These are phyloP conservation scores for Amanita pseudoporphyria DNA, from an alignment of 768 basidiomycete species.

Conservation along the genomic window DNA sequence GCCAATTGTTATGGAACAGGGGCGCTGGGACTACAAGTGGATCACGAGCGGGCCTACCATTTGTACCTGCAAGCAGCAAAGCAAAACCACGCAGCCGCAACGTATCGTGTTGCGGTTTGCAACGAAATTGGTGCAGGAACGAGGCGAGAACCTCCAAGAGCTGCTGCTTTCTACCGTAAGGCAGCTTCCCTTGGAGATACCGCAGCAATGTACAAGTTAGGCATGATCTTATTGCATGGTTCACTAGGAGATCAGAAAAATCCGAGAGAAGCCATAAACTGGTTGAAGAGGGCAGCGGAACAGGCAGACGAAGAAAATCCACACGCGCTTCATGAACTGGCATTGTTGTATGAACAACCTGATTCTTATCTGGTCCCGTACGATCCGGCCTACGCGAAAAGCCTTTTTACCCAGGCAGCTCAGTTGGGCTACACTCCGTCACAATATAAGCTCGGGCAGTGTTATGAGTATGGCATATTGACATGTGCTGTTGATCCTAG, in stretches of 20 bases:
- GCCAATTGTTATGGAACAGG: slow-evolving; percentile 97
- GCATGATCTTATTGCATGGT: slow-evolving; percentile 91
- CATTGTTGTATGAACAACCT: slow-evolving; percentile 68
- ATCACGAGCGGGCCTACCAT: slow-evolving; percentile 97
- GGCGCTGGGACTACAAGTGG: slow-evolving; percentile 88
- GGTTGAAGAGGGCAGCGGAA: slow-evolving; percentile 90
- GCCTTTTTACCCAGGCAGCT: slow-evolving; percentile 82
- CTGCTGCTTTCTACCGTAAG: slow-evolving; percentile 93
- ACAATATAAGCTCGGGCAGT: slow-evolving; percentile 93
- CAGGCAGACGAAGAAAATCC: slow-evolving; percentile 99
- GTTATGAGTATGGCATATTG: slow-evolving; percentile 86
- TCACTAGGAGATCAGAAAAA: slow-evolving; percentile 76
- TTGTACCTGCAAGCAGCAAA: slow-evolving; percentile 95
- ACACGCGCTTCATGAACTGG: slow-evolving; percentile 95
- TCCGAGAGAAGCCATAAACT: slow-evolving; percentile 85
- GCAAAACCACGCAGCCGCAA: slow-evolving; percentile 91
- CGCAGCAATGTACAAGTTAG: slow-evolving; percentile 99
- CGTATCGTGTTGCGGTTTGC: slow-evolving; percentile 96
- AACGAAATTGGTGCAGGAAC: slow-evolving; percentile 99
- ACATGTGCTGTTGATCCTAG: slow-evolving; percentile 89
- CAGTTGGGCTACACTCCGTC: slow-evolving; percentile 90
- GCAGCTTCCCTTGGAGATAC: slow-evolving; percentile 95
- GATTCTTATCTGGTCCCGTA: slow-evolving; percentile 59
- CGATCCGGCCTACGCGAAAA: slow-evolving; percentile 77
- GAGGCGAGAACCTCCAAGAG: slow-evolving; percentile 75